These are phyloP conservation scores for Hirsutella minnesotensis DNA, from an alignment of 2,329 filamentous ascomycete genomes.

Conservation along the genomic window DNA sequence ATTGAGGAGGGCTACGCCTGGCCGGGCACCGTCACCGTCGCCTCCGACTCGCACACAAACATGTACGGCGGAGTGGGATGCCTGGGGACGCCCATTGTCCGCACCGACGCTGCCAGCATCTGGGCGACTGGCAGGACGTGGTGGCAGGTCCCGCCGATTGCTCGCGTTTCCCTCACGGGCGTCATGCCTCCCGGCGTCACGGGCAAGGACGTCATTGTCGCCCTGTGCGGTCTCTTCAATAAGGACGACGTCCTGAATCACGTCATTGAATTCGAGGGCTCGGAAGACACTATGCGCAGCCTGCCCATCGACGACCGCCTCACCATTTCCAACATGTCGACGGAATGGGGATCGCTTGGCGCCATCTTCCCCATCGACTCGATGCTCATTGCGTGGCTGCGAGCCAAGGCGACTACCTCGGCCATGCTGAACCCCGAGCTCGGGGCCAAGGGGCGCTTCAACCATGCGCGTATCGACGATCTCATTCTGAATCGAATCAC, in stretches of 20 bases:
- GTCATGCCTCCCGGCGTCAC: constrained; percentile 67
- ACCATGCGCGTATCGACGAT: constrained; percentile 60
- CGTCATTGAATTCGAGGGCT: constrained; percentile 76
- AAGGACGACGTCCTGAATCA: constrained; percentile 86
- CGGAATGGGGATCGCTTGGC: constrained; percentile 64
- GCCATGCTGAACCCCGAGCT: constrained; percentile 40
- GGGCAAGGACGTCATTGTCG: constrained; percentile 89
- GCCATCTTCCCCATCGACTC: constrained; percentile 64
- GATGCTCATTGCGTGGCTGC: constrained; percentile 60
- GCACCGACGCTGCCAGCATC: constrained; percentile 78
- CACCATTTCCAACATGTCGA: constrained; percentile 70
- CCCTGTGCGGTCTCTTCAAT: constrained; percentile 74
- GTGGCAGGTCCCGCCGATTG: constrained; percentile 81
- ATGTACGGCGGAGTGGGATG: constrained; percentile 74
- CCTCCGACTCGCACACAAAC: constrained; percentile 66
- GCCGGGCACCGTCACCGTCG: constrained; percentile 76
- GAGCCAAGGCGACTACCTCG: constrained; percentile 61
- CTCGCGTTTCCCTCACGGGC: constrained; percentile 67
- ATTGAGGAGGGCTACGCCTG: constrained; percentile 65
- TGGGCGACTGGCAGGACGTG: constrained; percentile 77
- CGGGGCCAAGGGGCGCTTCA: constrained; percentile 48
- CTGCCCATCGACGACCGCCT: constrained; percentile 63
- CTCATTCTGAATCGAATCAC: constrained; percentile 53
- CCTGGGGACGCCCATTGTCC: constrained; percentile 69
- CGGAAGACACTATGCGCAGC: constrained; percentile 62